These are phyloP conservation scores for Penicillium sp. DNA, from an alignment of 2,329 filamentous ascomycete species.

Conservation along the genomic window DNA sequence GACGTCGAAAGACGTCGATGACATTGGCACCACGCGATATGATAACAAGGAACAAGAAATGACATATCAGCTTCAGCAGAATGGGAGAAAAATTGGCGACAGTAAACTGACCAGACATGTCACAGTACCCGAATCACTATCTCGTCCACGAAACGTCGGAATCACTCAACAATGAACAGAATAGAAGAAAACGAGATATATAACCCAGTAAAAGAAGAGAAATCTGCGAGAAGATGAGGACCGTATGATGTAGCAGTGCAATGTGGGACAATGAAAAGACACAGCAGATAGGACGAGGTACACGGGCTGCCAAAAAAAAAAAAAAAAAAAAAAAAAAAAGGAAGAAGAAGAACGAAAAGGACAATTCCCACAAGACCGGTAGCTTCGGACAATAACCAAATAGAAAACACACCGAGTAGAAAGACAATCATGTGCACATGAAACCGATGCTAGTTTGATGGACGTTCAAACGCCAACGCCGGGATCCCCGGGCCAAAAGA, in stretches of 20 bases:
- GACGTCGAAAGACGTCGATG: not conserved
- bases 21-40: not conserved
- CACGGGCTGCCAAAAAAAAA: conserved; percentile 5
- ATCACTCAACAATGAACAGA: conserved; percentile 7
- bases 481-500: conserved; percentile 13
- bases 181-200: conserved; percentile 11
- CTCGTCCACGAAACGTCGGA: conserved; percentile 19
- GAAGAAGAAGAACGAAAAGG: too few species aligned
- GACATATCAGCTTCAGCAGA: not conserved
- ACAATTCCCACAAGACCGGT: conserved; percentile 1
- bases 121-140: conserved; percentile 5
- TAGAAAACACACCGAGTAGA: conserved; percentile 22
- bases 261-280: conserved; percentile 1
- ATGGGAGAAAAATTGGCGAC: not conserved
- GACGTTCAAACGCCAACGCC: conserved; percentile 25
- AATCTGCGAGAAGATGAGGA: conserved; percentile 2
- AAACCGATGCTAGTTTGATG: conserved; percentile 17
- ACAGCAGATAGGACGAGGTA: conserved; percentile 1
- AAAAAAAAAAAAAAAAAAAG: conserved; percentile 5
- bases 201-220: conserved; percentile 11
- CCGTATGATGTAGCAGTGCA: conserved; percentile 11
- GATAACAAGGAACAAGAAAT: not conserved
- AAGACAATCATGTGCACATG: conserved; percentile 25
- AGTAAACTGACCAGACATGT: conserved; percentile 5
- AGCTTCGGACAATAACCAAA: conserved; percentile 6